Evolutionary conservation across 2,329 filamentous ascomycete genomes (phyloP), one percentile per base, ranked within the genome.

Genomic region (Rhynchosporium graminicola): DNA sequence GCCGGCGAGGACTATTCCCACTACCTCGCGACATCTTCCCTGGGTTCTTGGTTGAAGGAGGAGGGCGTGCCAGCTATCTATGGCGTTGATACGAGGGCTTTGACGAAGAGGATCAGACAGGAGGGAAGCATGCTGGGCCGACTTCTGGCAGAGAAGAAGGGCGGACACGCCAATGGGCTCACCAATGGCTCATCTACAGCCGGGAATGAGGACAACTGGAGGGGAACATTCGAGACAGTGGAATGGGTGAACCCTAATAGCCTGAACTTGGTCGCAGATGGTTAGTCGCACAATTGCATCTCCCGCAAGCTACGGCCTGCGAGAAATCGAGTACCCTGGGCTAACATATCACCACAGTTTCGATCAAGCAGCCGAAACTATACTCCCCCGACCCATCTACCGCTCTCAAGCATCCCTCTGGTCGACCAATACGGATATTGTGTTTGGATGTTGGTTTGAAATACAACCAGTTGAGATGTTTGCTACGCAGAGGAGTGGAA

Each of bases 381-480:
- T 98, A 94, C 79, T 87, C 87, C 71, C 92, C 93, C 59, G 85
- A 86, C 67, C 78, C 86, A 40, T 83, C 87, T 63, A 84, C 82
- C 71, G 87, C 88, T 67, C 84, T 96, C 71, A 89, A 91, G 77
- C 92, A 97, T 78, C 90, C 93, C 46, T 96, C 92, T 61, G 95
- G 94, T 65, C 90, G 93, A 71, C 83, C 88, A 56, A 83, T 98
- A 63, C 91, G 93, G 74, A 88, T 99, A 65, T 82, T 98, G 57
- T 97, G 92, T 75, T 85, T 99, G 70, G 95, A 99, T 79, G 94
- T 99, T 70, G 95, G 95, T 76, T 88, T 98, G 82, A 99, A 99
- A 80, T 97, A 91, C 80, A 99, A 98, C 80, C 95, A 99, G 80
- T 83, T 99, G 71, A 86, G 95, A 70, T 99, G 95, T 80, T 87